Percentiles rank a stretch among this genome's conserved stretches.
phyloP scores from a whole-genome alignment of 495 filamentous ascomycete genomes.

The Haplographium delicatum region DNA sequence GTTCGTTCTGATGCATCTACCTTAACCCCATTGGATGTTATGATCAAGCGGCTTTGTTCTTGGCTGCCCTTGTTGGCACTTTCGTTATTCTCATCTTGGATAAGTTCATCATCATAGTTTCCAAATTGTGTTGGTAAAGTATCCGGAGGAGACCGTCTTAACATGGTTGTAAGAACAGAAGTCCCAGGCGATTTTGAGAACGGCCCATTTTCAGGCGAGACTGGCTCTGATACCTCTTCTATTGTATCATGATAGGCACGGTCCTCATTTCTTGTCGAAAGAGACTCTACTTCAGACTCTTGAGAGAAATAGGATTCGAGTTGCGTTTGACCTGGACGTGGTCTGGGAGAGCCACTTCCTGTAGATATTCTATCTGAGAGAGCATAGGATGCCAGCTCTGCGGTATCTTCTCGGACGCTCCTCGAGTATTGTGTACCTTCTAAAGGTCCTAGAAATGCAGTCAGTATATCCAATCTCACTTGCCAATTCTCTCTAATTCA shows the following conservation, averaged over 20 bases:
- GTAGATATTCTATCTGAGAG: constrained; percentile 51
- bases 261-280: constrained; percentile 16
- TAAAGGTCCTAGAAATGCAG: constrained; percentile 32
- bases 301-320: constrained; percentile 20
- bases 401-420: constrained; percentile 83
- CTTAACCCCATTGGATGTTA: constrained; percentile 15
- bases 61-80: not conserved
- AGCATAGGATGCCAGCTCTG: constrained; percentile 83
- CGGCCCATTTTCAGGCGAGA: constrained; percentile 37
- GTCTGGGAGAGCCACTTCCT: constrained; percentile 12
- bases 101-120: not conserved
- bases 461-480: constrained; percentile 18
- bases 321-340: constrained; percentile 10
- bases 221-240: constrained; percentile 57
- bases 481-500: constrained; percentile 17
- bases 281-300: constrained; percentile 9
- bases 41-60: constrained; percentile 9
- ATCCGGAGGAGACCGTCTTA: constrained; percentile 47
- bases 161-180: constrained; percentile 61
- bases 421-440: constrained; percentile 69
- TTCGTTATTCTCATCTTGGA: not conserved
- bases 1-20: constrained; percentile 29
- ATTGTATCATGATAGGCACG: constrained; percentile 18
- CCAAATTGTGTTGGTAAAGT: constrained; percentile 12
- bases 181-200: constrained; percentile 34